Percentiles rank a stretch among this genome's conserved stretches.
These are phyloP conservation scores for Brassica incana DNA, from an alignment of 345 rosid genomes.

Conservation along the genomic window DNA sequence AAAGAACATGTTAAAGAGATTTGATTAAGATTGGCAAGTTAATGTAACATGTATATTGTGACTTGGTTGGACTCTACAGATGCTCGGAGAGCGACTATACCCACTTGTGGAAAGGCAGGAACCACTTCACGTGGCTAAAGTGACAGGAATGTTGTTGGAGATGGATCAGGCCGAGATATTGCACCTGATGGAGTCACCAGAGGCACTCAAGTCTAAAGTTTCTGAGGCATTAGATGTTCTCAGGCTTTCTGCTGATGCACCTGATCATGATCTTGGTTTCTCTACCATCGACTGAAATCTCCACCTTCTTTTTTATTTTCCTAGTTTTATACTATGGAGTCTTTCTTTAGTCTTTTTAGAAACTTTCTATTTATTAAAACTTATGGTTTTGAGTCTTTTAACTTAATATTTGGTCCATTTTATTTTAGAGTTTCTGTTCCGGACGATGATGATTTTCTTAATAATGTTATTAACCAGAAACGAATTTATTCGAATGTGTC, in stretches of 20 bases:
- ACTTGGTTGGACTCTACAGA: slow-evolving; percentile 61
- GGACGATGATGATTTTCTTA: slow-evolving; percentile 1
- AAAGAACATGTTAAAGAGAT: not conserved
- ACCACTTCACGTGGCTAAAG: slow-evolving; percentile 58
- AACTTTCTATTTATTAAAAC: not conserved
- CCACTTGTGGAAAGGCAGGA: slow-evolving; percentile 63
- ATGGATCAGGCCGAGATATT: slow-evolving; percentile 70
- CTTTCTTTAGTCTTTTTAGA: not conserved
- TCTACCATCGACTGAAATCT: slow-evolving; percentile 26
- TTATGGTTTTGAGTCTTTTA: slow-evolving; percentile 9
- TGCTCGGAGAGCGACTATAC: slow-evolving; percentile 74
- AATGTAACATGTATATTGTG: not conserved
- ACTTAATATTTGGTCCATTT: slow-evolving; percentile 3
- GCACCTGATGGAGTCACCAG: slow-evolving; percentile 67
- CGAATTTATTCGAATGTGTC: not conserved
- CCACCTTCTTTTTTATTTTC: not conserved
- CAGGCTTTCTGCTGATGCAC: slow-evolving; percentile 36
- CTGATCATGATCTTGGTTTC: slow-evolving; percentile 47
- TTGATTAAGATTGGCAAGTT: not conserved
- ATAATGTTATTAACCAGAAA: not conserved
- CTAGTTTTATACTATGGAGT: slow-evolving; percentile 15
- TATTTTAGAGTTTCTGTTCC: slow-evolving; percentile 1
- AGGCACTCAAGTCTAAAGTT: slow-evolving; percentile 64
- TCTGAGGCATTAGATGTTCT: slow-evolving; percentile 68
- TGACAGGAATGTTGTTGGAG: slow-evolving; percentile 80